phyloP scores from a whole-genome alignment of 202 grass and related monocot genomes.

The Elaeis oleifera region DNA sequence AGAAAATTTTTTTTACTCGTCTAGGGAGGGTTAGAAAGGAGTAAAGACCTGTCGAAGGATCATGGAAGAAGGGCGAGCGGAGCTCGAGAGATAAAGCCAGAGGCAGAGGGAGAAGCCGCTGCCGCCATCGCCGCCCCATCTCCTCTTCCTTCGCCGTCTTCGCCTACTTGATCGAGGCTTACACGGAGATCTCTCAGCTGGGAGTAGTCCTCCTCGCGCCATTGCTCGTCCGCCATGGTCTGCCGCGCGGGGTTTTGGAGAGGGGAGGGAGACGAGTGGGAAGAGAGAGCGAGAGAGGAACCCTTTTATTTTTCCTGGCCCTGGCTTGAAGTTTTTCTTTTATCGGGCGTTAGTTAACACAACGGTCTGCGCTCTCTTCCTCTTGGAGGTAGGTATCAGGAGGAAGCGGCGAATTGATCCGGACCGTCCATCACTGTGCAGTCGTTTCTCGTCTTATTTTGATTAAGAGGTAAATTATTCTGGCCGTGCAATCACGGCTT shows the following conservation, averaged over 20 bases:
- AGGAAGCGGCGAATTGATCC: neutral
- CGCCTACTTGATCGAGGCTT: constrained; percentile 21
- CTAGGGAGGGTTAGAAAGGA: neutral
- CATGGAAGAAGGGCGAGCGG: constrained; percentile 52
- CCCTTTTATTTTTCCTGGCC: constrained; percentile 6
- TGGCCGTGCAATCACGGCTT: too few relatives aligned
- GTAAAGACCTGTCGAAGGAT: constrained; percentile 66
- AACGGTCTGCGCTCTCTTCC: constrained; percentile 22
- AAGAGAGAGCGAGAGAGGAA: constrained; percentile 23
- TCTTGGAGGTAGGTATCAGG: neutral
- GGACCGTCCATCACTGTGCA: neutral
- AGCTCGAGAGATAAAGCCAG: constrained; percentile 78
- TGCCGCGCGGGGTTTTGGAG: constrained; percentile 2
- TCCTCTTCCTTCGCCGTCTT: constrained; percentile 16
- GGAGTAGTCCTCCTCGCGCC: constrained; percentile 39
- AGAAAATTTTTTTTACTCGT: too few relatives aligned
- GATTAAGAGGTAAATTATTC: too few relatives aligned
- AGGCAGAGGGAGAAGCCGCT: constrained; percentile 55
- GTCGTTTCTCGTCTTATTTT: too few relatives aligned
- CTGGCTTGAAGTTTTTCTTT: neutral
- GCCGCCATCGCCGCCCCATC: neutral
- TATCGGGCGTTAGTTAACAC: constrained; percentile 18
- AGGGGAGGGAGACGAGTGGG: neutral
- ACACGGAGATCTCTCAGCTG: constrained; percentile 41
- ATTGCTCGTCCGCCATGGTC: constrained; percentile 47